Percentiles rank a stretch among this genome's conserved stretches.
These are phyloP conservation scores for Datura wrightii DNA, from an alignment of 257 asterid genomes.

Conservation along the genomic window DNA sequence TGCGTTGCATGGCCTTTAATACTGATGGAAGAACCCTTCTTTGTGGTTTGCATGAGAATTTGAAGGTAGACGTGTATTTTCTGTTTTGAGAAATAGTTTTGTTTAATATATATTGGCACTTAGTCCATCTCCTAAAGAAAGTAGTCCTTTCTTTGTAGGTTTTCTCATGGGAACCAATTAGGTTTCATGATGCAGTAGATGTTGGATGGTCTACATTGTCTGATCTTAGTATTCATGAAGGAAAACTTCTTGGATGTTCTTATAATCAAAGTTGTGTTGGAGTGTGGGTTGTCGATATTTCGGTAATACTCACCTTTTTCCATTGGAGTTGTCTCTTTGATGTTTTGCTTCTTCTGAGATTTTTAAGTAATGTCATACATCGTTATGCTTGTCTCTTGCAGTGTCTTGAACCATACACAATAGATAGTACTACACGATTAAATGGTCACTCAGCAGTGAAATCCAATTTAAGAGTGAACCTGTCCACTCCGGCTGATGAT, in stretches of 20 bases:
- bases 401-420: conserved; percentile 93
- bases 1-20: conserved; percentile 93
- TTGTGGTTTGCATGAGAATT: conserved; percentile 94
- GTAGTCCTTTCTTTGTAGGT: conserved; percentile 53
- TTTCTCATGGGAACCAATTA: conserved; percentile 98
- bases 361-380: conserved; percentile 37
- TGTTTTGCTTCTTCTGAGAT: conserved; percentile 34
- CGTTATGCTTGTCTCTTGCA: conserved; percentile 49
- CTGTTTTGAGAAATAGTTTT: conserved; percentile 30
- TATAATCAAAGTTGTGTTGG: conserved; percentile 99
- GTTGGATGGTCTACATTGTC: conserved; percentile 99
- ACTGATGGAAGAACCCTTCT: conserved; percentile 99
- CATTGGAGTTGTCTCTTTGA: conserved; percentile 35
- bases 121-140: conserved; percentile 18
- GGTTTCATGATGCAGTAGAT: conserved; percentile 86
- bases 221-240: conserved; percentile 97
- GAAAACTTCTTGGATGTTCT: conserved; percentile 99
- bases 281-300: conserved; percentile 98
- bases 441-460: conserved; percentile 67
- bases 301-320: conserved; percentile 54
- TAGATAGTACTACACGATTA: conserved; percentile 57
- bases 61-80: conserved; percentile 66
- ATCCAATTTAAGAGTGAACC: conserved; percentile 63
- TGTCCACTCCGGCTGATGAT: conserved; percentile 63
- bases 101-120: conserved; percentile 22